Conservation (phyloP, 2,329 filamentous ascomycete species). For the Aspergillus eucalypticola region DNA sequence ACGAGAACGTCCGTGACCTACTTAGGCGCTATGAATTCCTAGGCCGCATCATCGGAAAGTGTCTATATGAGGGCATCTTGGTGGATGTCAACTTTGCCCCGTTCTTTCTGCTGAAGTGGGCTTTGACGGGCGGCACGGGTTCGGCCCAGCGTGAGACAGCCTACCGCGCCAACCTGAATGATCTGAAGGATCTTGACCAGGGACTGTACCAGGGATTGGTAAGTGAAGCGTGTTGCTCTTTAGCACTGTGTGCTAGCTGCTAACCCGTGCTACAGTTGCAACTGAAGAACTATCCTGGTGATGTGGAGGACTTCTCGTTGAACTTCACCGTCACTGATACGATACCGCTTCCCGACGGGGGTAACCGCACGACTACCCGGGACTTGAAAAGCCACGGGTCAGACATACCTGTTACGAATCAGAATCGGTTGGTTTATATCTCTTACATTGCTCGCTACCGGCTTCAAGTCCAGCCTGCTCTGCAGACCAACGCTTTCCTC, state of each 20-base stretch:
- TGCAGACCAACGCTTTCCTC: constrained; percentile 86
- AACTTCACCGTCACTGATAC: constrained; percentile 87
- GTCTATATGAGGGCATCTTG: constrained; percentile 93
- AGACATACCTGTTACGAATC: constrained; percentile 78
- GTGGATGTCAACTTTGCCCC: constrained; percentile 90
- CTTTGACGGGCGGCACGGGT: constrained; percentile 66
- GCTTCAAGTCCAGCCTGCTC: constrained; percentile 73
- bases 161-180: constrained; percentile 92
- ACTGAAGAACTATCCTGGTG: constrained; percentile 81
- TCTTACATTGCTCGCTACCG: constrained; percentile 87
- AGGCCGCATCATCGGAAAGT: constrained; percentile 91
- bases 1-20: constrained; percentile 59
- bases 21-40: constrained; percentile 84
- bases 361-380: constrained; percentile 65
- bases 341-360: constrained; percentile 53
- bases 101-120: constrained; percentile 97
- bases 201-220: constrained; percentile 83
- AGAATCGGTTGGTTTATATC: constrained; percentile 92
- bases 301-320: constrained; percentile 76
- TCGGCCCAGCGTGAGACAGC: constrained; percentile 66
- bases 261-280: constrained; percentile 44
- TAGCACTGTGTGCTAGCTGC: neutral
- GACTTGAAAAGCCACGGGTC: constrained; percentile 77
- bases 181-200: constrained; percentile 88
- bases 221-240: constrained; percentile 25